Evolutionary conservation across 371 early-diverging fungal genomes (phyloP), one percentile per base, ranked within the genome.

Genomic region (Rhizopus sp.): DNA sequence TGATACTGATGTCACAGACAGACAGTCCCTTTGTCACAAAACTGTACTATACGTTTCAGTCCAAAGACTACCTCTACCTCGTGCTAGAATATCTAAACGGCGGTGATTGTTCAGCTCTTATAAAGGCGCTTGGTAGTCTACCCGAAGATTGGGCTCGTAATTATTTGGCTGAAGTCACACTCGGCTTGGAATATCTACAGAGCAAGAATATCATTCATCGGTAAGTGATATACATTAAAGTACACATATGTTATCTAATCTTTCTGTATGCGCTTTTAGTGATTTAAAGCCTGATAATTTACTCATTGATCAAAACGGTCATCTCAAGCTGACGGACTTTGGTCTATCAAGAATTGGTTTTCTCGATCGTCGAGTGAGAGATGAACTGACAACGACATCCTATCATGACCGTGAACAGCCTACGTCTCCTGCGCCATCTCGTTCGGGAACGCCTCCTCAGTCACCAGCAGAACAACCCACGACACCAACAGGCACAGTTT

Each of bases 11-110:
- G 82, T 87, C 88, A 15, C 93, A 92, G 57, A 80, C 92, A 1
- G 94, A 94, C 55, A 90, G 90, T 45, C 96, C 97, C 0, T 98
- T 90, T 83, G 94, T 99, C 2, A 95, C 94, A 41, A 93, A 92
- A 48, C 80, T 98, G 12, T 93, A 91, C 68, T 97, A 88, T 68
- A 88, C 94, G 0, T 98, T 98, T 68, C 96, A 98, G 60, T 93
- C 89, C 46, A 86, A 87, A 48, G 93, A 95, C 30, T 90, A 93
- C 61, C 71, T 98, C 30, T 98, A 93, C 58, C 74, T 97, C 17
- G 97, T 97, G 0, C 88, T 98, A 87, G 97, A 97, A 63, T 98
- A 96, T 64, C 72, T 97, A 41, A 95, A 94, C 64, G 98, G 98
- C n/a, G 98, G 98, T 5, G 98, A 98, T 72, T 94, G 95, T 50